A percentile compares a stretch with the other conserved stretches of the same genome.
Evolutionary conservation across 805 yeast genomes (phyloP).

Genomic region (Barnettozyma californica): DNA sequence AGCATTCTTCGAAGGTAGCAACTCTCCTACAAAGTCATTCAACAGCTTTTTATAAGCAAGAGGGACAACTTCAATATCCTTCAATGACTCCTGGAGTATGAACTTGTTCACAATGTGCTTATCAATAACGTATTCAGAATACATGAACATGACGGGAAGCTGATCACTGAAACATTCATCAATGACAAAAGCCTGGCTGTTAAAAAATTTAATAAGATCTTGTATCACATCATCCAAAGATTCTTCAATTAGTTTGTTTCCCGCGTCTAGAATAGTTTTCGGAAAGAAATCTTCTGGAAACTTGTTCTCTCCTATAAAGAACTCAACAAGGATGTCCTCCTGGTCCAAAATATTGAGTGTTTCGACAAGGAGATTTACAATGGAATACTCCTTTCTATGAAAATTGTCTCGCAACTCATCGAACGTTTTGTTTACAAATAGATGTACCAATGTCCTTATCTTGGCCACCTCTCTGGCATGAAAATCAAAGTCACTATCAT

Average conservation of each 20-base stretch:
- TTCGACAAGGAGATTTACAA: constrained; percentile 21
- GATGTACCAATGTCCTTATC: constrained; percentile 10
- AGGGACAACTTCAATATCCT: constrained; percentile 28
- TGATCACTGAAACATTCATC: constrained; percentile 35
- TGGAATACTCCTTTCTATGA: constrained; percentile 17
- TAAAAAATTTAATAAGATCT: constrained; percentile 28
- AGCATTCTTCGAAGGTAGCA: constrained; percentile 33
- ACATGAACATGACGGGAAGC: constrained; percentile 34
- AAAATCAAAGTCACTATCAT: constrained; percentile 17
- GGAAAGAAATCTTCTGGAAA: constrained; percentile 29
- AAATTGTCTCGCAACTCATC: constrained; percentile 19
- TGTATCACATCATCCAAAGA: constrained; percentile 22
- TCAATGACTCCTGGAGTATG: constrained; percentile 21
- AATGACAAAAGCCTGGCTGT: constrained; percentile 31
- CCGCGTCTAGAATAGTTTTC: constrained; percentile 21
- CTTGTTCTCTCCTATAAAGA: constrained; percentile 34
- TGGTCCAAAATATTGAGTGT: constrained; percentile 28
- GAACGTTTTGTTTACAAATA: constrained; percentile 16
- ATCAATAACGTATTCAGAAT: constrained; percentile 34
- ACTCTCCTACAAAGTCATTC: constrained; percentile 29
- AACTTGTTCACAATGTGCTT: constrained; percentile 28
- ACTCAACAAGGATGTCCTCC: constrained; percentile 33
- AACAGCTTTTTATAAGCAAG: constrained; percentile 26
- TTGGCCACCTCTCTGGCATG: constrained; percentile 7
- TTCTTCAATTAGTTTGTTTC: constrained; percentile 19